Conservation (phyloP, 2,329 filamentous ascomycete genomes). For the Sporothrix schenckii region DNA sequence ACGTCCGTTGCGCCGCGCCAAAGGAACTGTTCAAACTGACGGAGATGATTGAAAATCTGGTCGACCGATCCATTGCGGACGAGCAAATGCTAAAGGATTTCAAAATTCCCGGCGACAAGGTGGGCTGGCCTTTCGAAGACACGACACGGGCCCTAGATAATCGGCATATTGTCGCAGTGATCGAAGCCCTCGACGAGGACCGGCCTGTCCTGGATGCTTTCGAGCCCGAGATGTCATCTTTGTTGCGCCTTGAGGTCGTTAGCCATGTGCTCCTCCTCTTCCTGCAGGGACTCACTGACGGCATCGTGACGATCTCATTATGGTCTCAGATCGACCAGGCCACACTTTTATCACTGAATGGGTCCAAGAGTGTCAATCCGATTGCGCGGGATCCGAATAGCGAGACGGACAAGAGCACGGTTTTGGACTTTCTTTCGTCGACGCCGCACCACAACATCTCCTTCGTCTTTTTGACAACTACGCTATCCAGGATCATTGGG, state of each 20-base stretch:
- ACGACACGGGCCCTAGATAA: constrained; percentile 1
- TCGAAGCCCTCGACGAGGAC: constrained; percentile 75
- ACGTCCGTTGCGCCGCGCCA: constrained; percentile 76
- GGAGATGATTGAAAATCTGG: constrained; percentile 67
- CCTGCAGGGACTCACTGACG: constrained; percentile 73
- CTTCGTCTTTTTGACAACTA: constrained; percentile 83
- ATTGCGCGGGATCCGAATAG: constrained; percentile 33
- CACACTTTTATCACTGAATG: constrained; percentile 37
- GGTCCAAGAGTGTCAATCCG: constrained; percentile 36
- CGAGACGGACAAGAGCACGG: constrained; percentile 53
- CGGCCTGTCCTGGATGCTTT: constrained; percentile 63
- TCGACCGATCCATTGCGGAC: constrained; percentile 61
- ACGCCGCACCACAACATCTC: constrained; percentile 82
- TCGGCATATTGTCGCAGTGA: constrained; percentile 40
- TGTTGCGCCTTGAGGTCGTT: constrained; percentile 74
- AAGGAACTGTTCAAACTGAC: constrained; percentile 88
- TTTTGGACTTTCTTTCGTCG: constrained; percentile 74
- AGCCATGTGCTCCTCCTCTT: constrained; percentile 74
- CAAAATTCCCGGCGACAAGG: constrained; percentile 53
- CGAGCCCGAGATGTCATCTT: constrained; percentile 61
- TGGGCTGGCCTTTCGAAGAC: constrained; percentile 62
- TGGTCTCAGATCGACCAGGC: constrained; percentile 71
- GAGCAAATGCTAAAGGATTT: constrained; percentile 63
- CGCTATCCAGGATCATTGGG: constrained; percentile 60
- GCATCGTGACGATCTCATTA: constrained; percentile 69